A percentile compares a stretch with the other conserved stretches of the same genome.
Evolutionary conservation across 2,329 filamentous ascomycete species (phyloP).

Genomic region (Claviceps monticola): DNA sequence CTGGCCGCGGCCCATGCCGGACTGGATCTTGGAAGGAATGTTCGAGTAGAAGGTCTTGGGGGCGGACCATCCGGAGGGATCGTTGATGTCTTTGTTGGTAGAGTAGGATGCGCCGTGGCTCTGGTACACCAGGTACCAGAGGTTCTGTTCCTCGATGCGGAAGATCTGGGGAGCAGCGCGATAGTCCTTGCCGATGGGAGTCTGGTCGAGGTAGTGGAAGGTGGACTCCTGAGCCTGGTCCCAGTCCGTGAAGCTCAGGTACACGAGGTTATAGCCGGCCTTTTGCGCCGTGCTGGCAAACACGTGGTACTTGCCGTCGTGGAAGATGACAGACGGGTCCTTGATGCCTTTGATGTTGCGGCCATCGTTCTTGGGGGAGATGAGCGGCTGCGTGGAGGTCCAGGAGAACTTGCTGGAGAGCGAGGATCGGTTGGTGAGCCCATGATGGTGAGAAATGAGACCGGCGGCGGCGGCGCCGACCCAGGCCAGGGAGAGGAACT

Average conservation of each 20-base stretch:
- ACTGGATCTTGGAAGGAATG: conserved; percentile 20
- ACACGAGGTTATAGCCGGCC: conserved; percentile 41
- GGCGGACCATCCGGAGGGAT: not conserved
- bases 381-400: not conserved
- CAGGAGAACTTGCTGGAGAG: conserved; percentile 1
- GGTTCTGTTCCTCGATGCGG: not conserved
- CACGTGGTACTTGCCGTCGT: conserved; percentile 46
- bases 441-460: not conserved
- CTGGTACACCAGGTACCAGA: conserved; percentile 2
- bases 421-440: not conserved
- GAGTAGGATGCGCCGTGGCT: not conserved
- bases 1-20: conserved; percentile 33
- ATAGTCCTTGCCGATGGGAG: not conserved
- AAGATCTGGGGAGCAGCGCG: not conserved
- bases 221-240: conserved; percentile 6
- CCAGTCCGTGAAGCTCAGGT: conserved; percentile 43
- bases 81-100: conserved; percentile 1
- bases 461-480: not conserved
- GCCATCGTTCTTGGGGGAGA: not conserved
- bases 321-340: conserved; percentile 43
- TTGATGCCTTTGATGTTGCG: conserved; percentile 27
- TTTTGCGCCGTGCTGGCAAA: conserved; percentile 38
- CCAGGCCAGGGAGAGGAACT: not conserved
- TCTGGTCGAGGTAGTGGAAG: not conserved
- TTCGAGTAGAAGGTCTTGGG: not conserved